These are phyloP conservation scores for Candolleomyces efflorescens DNA, from an alignment of 768 basidiomycete genomes.

Conservation along the genomic window DNA sequence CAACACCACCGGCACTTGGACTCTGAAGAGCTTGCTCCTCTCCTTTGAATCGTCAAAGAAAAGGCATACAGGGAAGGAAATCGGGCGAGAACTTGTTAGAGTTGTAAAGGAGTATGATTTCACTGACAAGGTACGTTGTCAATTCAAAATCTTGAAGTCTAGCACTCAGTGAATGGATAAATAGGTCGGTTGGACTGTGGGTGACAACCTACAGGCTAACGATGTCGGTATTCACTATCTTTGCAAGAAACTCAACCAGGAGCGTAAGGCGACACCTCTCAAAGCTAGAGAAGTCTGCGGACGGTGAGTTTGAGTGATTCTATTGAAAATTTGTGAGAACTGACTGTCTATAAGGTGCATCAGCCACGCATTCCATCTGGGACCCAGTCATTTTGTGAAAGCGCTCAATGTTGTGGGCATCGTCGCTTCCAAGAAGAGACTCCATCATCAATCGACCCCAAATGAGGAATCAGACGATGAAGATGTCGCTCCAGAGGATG, in stretches of 20 bases:
- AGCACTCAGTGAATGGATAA: background rate
- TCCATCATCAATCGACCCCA: background rate
- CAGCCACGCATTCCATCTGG: conserved; percentile 13
- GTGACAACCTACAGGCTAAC: conserved; percentile 11
- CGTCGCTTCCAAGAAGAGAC: background rate
- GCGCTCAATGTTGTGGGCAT: conserved; percentile 5
- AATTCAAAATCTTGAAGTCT: background rate
- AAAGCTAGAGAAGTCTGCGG: conserved; percentile 10
- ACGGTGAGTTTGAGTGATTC: background rate
- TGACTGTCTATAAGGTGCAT: conserved; percentile 10
- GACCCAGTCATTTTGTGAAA: conserved; percentile 11
- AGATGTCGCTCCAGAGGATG: conserved; percentile 7
- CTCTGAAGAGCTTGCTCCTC: conserved; percentile 12
- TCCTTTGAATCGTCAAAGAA: conserved; percentile 10
- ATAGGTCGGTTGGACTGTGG: conserved; percentile 13
- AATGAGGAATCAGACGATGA: conserved; percentile 2
- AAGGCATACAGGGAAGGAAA: conserved; percentile 13
- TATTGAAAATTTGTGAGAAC: background rate
- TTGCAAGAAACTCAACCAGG: conserved; percentile 7
- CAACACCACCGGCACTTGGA: conserved; percentile 9
- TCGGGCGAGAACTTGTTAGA: conserved; percentile 12
- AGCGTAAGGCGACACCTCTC: background rate
- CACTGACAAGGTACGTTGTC: conserved; percentile 8
- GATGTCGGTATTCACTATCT: conserved; percentile 11
- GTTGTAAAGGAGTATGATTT: conserved; percentile 12